Evolutionary conservation across 768 basidiomycete genomes (phyloP).

Genomic region (Chiua virens): DNA sequence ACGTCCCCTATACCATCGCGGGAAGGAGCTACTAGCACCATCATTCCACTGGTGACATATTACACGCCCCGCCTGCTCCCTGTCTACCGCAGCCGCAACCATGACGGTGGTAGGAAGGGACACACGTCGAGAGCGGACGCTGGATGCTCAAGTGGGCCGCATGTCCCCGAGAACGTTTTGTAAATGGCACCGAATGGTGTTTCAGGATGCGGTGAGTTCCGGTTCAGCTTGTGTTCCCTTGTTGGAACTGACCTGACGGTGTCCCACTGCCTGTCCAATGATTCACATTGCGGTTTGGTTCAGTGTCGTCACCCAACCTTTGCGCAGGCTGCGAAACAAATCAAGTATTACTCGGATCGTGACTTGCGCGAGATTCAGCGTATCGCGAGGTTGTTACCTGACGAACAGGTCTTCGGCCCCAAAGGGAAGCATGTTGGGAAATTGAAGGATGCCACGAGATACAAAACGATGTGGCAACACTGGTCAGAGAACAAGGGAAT

Average conservation of each 20-base stretch:
- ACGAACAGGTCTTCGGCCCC: constrained; percentile 36
- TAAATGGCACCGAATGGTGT: constrained; percentile 51
- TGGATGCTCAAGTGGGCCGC: constrained; percentile 22
- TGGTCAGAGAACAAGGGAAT: constrained; percentile 39
- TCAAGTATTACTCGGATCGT: constrained; percentile 37
- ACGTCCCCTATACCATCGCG: constrained; percentile 1
- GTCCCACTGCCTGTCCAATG: neutral
- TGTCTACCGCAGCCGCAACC: constrained; percentile 29
- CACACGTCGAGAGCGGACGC: constrained; percentile 3
- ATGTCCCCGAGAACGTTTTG: constrained; percentile 38
- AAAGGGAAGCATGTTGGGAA: neutral
- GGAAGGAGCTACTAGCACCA: neutral
- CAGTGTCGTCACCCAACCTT: constrained; percentile 40
- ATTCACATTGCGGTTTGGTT: neutral
- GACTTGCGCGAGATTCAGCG: constrained; percentile 42
- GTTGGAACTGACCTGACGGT: neutral
- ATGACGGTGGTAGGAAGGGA: neutral
- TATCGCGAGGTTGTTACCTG: constrained; percentile 40
- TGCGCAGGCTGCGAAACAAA: constrained; percentile 31
- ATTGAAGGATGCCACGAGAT: constrained; percentile 26
- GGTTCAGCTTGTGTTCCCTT: neutral
- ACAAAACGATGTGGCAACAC: constrained; percentile 37
- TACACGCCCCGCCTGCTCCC: constrained; percentile 42
- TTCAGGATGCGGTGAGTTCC: constrained; percentile 38
- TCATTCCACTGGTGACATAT: constrained; percentile 30